Percentiles rank a stretch among this genome's conserved stretches.
Conservation (phyloP, 768 basidiomycete species). For the Sporobolomyces phaffii region DNA sequence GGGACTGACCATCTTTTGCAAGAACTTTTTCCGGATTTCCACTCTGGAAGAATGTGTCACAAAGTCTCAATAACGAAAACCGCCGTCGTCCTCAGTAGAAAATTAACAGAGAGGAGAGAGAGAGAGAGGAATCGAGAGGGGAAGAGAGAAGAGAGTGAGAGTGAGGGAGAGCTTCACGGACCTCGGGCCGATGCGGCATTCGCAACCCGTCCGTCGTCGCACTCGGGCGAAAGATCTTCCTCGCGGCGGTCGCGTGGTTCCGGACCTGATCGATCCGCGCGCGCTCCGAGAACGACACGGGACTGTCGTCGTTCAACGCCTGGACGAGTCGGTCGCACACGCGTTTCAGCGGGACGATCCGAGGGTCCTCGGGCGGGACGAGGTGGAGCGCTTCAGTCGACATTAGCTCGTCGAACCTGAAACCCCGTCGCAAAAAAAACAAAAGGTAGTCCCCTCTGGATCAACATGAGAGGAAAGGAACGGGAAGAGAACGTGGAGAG, state of each 20-base stretch:
- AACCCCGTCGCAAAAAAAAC: too few relatives aligned
- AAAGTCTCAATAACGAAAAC: too few relatives aligned
- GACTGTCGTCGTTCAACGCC: constrained; percentile 45
- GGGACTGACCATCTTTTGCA: constrained; percentile 22
- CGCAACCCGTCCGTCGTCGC: constrained; percentile 37
- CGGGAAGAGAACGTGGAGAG: too few relatives aligned
- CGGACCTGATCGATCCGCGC: constrained; percentile 38
- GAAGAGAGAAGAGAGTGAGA: too few relatives aligned
- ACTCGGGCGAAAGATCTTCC: constrained; percentile 23
- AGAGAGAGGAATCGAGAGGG: too few relatives aligned
- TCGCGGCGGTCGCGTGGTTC: constrained; percentile 9
- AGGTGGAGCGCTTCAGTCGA: constrained; percentile 47
- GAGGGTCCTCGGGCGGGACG: constrained; percentile 46
- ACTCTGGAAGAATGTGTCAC: constrained; percentile 36
- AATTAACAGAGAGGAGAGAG: too few relatives aligned
- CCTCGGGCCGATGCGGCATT: constrained; percentile 48
- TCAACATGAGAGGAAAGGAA: too few relatives aligned
- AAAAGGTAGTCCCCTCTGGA: too few relatives aligned
- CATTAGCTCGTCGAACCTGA: constrained; percentile 48
- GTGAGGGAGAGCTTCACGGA: not conserved
- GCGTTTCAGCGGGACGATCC: constrained; percentile 45
- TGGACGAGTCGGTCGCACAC: constrained; percentile 48
- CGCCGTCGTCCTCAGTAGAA: not conserved
- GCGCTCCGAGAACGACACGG: constrained; percentile 45
- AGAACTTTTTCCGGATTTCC: constrained; percentile 50